Conservation (phyloP, 2,329 filamentous ascomycete genomes). For the Allantophomopsis lycopodina region DNA sequence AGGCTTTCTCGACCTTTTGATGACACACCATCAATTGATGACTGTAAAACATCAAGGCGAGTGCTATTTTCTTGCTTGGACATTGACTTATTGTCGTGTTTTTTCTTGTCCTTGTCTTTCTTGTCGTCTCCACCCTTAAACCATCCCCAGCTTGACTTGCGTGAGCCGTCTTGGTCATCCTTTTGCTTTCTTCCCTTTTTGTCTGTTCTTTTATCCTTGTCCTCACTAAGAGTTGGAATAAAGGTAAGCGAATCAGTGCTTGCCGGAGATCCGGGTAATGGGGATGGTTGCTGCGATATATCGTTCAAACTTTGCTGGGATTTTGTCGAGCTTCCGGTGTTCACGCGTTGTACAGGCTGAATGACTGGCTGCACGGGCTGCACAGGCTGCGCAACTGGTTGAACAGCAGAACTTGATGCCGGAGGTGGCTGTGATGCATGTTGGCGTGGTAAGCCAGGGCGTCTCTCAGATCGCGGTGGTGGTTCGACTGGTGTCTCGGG, state of each 20-base stretch:
- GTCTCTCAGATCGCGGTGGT: conserved; percentile 30
- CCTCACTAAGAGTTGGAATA: conserved; percentile 60
- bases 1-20: conserved; percentile 67
- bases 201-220: conserved; percentile 53
- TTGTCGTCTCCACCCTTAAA: conserved; percentile 65
- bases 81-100: conserved; percentile 40
- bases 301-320: conserved; percentile 31
- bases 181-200: conserved; percentile 64
- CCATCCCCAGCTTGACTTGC: conserved; percentile 80
- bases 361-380: conserved; percentile 8
- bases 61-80: conserved; percentile 58
- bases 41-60: conserved; percentile 75
- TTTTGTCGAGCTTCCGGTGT: too few species aligned
- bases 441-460: conserved; percentile 22
- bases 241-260: conserved; percentile 69
- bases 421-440: conserved; percentile 3
- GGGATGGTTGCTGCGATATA: conserved; percentile 49
- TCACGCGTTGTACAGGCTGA: conserved; percentile 2
- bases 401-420: conserved; percentile 4
- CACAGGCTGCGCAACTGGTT: conserved; percentile 9
- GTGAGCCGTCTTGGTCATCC: conserved; percentile 41
- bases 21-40: conserved; percentile 59
- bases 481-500: conserved; percentile 28
- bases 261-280: conserved; percentile 53
- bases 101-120: conserved; percentile 54